These are phyloP conservation scores for Kodamaea hsintzibuensis DNA, from an alignment of 805 yeast genomes.

Conservation along the genomic window DNA sequence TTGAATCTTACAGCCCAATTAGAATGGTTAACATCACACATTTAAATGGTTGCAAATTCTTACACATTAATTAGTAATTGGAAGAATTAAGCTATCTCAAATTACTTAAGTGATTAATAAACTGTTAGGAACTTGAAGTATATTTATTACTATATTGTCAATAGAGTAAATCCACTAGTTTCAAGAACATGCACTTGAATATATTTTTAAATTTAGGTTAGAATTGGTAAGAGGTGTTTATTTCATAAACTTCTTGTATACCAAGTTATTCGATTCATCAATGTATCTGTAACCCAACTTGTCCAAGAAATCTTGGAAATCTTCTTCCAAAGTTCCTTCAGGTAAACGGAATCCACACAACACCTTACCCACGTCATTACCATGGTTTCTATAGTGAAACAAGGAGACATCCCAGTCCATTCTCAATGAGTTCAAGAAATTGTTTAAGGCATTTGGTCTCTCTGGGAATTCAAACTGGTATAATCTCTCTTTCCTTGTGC, in stretches of 20 bases:
- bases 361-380: slow-evolving; percentile 91
- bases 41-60: too few species aligned
- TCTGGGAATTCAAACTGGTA: slow-evolving; percentile 94
- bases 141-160: neutral
- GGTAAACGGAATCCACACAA: slow-evolving; percentile 90
- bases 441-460: slow-evolving; percentile 90
- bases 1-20: too few species aligned
- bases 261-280: slow-evolving; percentile 84
- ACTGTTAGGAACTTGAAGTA: too few species aligned
- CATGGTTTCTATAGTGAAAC: slow-evolving; percentile 97
- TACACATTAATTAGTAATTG: too few species aligned
- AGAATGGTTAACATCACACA: too few species aligned
- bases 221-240: neutral
- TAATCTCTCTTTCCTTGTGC: slow-evolving; percentile 66
- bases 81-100: too few species aligned
- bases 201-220: neutral
- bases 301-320: slow-evolving; percentile 66
- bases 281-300: slow-evolving; percentile 72
- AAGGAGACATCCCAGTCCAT: slow-evolving; percentile 88
- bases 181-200: neutral
- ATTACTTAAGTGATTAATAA: too few species aligned
- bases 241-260: slow-evolving; percentile 74
- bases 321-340: slow-evolving; percentile 55
- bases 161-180: neutral
- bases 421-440: slow-evolving; percentile 70